These are phyloP conservation scores for Selenicereus undatus DNA, from an alignment of 148 eudicot species.

Conservation along the genomic window DNA sequence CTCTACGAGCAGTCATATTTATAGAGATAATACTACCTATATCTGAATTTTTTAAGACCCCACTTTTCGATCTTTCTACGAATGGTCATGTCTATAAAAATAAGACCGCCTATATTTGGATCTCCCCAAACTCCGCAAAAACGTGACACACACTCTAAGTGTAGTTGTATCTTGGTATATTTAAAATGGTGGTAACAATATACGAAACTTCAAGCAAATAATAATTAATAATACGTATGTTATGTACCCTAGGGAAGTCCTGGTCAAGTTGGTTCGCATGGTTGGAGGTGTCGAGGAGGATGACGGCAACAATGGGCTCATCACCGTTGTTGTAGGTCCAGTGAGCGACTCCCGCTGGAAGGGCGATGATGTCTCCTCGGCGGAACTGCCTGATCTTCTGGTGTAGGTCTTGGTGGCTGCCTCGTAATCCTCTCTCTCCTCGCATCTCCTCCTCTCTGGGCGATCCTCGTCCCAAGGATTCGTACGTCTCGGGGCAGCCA, in stretches of 20 bases:
- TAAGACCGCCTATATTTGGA: too few relatives aligned
- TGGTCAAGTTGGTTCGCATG: conserved; percentile 67
- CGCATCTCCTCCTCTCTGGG: conserved; percentile 15
- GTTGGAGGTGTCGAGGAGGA: conserved; percentile 45
- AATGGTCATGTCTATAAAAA: too few relatives aligned
- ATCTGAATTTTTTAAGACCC: too few relatives aligned
- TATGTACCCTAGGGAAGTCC: conserved; percentile 47
- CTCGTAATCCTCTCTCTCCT: conserved; percentile 20
- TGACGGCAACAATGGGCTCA: conserved; percentile 40
- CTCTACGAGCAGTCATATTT: too few relatives aligned
- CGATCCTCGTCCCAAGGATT: conserved; percentile 34
- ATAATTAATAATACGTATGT: neutral
- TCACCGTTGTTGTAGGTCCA: conserved; percentile 75
- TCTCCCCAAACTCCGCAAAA: too few relatives aligned
- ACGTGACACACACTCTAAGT: too few relatives aligned
- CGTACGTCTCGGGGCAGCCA: conserved; percentile 76
- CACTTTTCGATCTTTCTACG: too few relatives aligned
- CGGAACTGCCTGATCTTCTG: conserved; percentile 55
- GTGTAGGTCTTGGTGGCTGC: conserved; percentile 50
- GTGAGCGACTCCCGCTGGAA: conserved; percentile 65
- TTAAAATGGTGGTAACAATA: too few relatives aligned
- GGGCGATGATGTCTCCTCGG: conserved; percentile 60
- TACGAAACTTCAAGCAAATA: too few relatives aligned
- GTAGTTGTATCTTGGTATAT: too few relatives aligned
- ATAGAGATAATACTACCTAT: too few relatives aligned